phyloP scores from a whole-genome alignment of 306 rosid species.

The Vigna unguiculata region DNA sequence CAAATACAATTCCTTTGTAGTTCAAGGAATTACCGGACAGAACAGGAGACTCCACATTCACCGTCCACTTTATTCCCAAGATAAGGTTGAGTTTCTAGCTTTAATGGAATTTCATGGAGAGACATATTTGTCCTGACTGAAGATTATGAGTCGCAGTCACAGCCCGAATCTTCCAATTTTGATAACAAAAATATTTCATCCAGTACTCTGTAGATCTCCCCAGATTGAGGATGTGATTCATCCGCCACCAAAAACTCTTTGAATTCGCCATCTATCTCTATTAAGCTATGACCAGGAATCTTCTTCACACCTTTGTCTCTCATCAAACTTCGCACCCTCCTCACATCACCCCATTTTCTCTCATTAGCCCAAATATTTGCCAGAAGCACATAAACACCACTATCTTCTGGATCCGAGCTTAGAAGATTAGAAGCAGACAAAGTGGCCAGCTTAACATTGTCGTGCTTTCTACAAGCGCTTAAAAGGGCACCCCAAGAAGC shows the following conservation, averaged over 20 bases:
- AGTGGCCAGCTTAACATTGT: conserved; percentile 71
- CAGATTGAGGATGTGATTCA: conserved; percentile 68
- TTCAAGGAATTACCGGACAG: not conserved
- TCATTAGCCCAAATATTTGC: conserved; percentile 67
- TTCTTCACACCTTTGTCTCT: conserved; percentile 78
- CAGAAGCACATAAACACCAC: conserved; percentile 68
- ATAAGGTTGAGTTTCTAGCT: conserved; percentile 3
- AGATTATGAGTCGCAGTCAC: conserved; percentile 29
- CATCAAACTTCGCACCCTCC: conserved; percentile 73
- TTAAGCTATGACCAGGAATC: conserved; percentile 72
- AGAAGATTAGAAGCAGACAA: conserved; percentile 60
- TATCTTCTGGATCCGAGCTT: conserved; percentile 71
- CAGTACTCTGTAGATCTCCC: conserved; percentile 61
- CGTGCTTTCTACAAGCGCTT: conserved; percentile 72
- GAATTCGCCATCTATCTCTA: conserved; percentile 70
- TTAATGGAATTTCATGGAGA: conserved; percentile 8
- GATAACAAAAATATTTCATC: conserved; percentile 52
- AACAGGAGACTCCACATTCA: conserved; percentile 1
- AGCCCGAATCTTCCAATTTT: conserved; percentile 47
- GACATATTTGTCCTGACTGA: conserved; percentile 11
- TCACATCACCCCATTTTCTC: conserved; percentile 74
- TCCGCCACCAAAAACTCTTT: conserved; percentile 78
- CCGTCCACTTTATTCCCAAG: not conserved
- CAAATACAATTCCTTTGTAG: not conserved
- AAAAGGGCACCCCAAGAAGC: conserved; percentile 91